A percentile compares a stretch with the other conserved stretches of the same genome.
phyloP scores from a whole-genome alignment of 2,329 filamentous ascomycete species.

The Exserohilum turcica region DNA sequence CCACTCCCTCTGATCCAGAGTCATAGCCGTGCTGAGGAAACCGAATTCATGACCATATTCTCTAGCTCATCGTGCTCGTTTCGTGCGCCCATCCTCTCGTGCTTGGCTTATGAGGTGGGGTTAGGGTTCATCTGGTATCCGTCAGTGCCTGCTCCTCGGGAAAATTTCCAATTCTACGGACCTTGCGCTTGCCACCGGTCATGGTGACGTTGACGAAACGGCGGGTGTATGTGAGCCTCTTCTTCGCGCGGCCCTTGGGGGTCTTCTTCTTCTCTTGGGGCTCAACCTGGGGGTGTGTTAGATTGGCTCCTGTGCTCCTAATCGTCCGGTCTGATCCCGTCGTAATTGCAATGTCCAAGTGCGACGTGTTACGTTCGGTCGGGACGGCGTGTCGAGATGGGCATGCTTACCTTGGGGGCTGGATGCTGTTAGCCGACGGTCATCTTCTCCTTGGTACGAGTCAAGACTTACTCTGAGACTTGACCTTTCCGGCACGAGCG shows the following conservation, averaged over 20 bases:
- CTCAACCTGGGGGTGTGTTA: conserved; percentile 68
- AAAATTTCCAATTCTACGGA: conserved; percentile 52
- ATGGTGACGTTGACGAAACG: conserved; percentile 98
- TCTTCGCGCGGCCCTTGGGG: conserved; percentile 96
- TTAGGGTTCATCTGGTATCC: conserved; percentile 78
- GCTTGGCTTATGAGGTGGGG: conserved; percentile 67
- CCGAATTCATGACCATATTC: conserved; percentile 44
- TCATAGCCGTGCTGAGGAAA: conserved; percentile 46
- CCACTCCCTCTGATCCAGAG: conserved; percentile 48
- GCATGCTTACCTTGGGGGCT: conserved; percentile 36
- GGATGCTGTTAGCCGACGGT: conserved; percentile 22
- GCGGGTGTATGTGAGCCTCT: conserved; percentile 94
- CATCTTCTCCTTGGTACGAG: conserved; percentile 1
- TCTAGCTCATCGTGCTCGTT: conserved; percentile 42
- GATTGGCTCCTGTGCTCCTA: conserved; percentile 8
- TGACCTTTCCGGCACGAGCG: conserved; percentile 96
- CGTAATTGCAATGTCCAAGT: neutral
- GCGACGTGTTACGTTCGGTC: conserved; percentile 1
- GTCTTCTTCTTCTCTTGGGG: conserved; percentile 94
- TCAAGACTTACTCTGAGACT: conserved; percentile 59
- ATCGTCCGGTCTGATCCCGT: neutral
- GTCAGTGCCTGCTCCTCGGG: conserved; percentile 17
- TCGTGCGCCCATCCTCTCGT: conserved; percentile 28
- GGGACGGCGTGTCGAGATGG: neutral
- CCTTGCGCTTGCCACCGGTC: conserved; percentile 98